Base-by-base conservation (phyloP, 2,329 filamentous ascomycete species). In the Aureobasidium zeae region DNA sequence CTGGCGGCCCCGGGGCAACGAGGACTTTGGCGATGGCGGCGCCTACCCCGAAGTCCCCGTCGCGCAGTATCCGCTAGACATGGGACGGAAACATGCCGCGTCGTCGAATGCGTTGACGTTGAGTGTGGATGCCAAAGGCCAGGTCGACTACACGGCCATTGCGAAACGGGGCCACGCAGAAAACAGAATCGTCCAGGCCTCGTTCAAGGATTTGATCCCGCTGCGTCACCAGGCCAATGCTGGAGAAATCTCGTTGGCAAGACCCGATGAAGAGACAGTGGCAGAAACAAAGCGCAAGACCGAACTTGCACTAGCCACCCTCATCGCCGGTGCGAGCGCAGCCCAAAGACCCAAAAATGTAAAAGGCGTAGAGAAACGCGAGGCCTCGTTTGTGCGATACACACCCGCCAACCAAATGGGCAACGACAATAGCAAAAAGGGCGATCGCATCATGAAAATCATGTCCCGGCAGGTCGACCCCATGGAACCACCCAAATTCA, bases 371-470 rank as follows among this genome's bases (percentile, higher is more conserved):
- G 37, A 74, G 84, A 52, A 81, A 83, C 45, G 39, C 26, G 89
- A 94, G 47, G 80, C 91, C 5, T 96, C 89, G 0, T 98, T 87
- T 62, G 91, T 98, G 48, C 78, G 86, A 51, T 98, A 98, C 60
- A 96, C 88, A 12, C 91, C 91, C 3, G 86, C 88, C 30, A 85
- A 86, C 53, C 89, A 91, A 56, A 91, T 98, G 67, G 95, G 98
- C 86, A 91, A 91, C 10, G 86, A 87, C 61, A 77, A 70, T 17
- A 79, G 76, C 28, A 82, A 81, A 63, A 94, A 94, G 67, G 86
- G 87, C 56, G 88, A 96, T 57, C 81, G 91, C 11, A 94, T 98
- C 52, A 93, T 98, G 77, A 96, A 96, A 71, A 96, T 98, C 64
- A 86, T 95, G 26, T 86, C 95, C 63, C 75, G 86, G 45, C 89